Percentiles rank a stretch among this genome's conserved stretches.
phyloP scores from a whole-genome alignment of 2,329 filamentous ascomycete species.

The Talaromyces atroroseus region DNA sequence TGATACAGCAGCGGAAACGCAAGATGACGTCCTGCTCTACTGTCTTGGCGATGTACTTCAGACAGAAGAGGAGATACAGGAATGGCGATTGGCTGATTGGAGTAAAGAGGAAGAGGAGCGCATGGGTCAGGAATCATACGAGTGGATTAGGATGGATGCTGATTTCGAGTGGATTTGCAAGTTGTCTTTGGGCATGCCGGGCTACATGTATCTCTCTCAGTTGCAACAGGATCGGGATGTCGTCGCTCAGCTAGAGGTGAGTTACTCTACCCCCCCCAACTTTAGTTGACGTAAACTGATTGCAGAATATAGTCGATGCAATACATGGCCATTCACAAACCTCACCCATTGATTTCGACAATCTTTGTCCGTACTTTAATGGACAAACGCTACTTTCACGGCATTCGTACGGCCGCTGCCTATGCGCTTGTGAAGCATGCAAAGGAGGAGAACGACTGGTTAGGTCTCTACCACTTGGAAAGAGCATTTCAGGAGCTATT shows the following conservation, averaged over 20 bases:
- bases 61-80: conserved; percentile 68
- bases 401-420: conserved; percentile 81
- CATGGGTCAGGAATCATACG: conserved; percentile 95
- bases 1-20: conserved; percentile 58
- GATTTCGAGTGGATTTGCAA: conserved; percentile 97
- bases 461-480: conserved; percentile 77
- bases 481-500: conserved; percentile 85
- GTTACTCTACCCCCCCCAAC: conserved; percentile 12
- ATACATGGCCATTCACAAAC: conserved; percentile 61
- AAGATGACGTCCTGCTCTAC: conserved; percentile 80
- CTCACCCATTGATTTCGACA: conserved; percentile 78
- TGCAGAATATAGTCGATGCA: conserved; percentile 57
- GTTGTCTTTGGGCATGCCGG: conserved; percentile 74
- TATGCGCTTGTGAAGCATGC: conserved; percentile 72
- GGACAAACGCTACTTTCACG: conserved; percentile 88
- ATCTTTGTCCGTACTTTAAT: conserved; percentile 85
- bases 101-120: conserved; percentile 77
- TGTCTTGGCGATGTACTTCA: conserved; percentile 88
- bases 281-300: conserved; percentile 11
- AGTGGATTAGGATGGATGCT: conserved; percentile 97
- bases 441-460: conserved; percentile 63
- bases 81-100: conserved; percentile 88
- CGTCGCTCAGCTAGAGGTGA: conserved; percentile 67
- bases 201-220: conserved; percentile 98
- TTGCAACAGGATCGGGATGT: conserved; percentile 95